Evolutionary conservation across 768 basidiomycete species (phyloP).

Genomic region (Boletus pseudo-olivaceus): DNA sequence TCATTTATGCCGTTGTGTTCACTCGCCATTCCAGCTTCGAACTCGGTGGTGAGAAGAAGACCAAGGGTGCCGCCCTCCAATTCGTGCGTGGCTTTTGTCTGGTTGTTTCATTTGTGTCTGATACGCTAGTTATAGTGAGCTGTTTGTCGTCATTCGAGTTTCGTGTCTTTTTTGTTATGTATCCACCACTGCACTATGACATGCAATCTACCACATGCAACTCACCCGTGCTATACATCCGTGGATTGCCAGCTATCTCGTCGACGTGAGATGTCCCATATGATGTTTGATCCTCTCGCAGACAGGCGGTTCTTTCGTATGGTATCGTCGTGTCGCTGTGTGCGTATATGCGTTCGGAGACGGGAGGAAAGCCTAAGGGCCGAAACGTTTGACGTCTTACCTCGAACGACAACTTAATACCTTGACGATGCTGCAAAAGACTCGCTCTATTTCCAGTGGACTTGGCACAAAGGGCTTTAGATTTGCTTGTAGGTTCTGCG

Average conservation of each 20-base stretch:
- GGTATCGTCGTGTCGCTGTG: neutral
- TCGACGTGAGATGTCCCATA: neutral
- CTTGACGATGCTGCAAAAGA: no score
- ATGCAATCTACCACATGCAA: constrained; percentile 27
- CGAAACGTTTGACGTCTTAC: no score
- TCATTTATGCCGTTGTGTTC: neutral
- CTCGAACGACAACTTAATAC: no score
- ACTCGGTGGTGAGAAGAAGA: constrained; percentile 99
- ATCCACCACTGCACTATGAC: constrained; percentile 22
- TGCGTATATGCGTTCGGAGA: neutral
- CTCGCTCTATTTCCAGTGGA: no score
- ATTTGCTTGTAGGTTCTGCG: no score
- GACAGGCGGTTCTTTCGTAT: neutral
- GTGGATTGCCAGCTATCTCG: neutral
- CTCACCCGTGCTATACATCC: neutral
- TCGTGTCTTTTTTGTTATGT: constrained; percentile 23
- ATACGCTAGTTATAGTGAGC: constrained; percentile 19
- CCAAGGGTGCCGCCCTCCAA: constrained; percentile 91
- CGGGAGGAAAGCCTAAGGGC: neutral
- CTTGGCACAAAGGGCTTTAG: no score
- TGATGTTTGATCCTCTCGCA: neutral
- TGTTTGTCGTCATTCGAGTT: constrained; percentile 11
- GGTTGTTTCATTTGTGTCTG: neutral
- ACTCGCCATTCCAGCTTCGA: constrained; percentile 67
- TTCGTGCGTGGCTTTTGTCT: constrained; percentile 61